Evolutionary conservation across 441 rosid genomes (phyloP).

Genomic region (Kokia cookei): DNA sequence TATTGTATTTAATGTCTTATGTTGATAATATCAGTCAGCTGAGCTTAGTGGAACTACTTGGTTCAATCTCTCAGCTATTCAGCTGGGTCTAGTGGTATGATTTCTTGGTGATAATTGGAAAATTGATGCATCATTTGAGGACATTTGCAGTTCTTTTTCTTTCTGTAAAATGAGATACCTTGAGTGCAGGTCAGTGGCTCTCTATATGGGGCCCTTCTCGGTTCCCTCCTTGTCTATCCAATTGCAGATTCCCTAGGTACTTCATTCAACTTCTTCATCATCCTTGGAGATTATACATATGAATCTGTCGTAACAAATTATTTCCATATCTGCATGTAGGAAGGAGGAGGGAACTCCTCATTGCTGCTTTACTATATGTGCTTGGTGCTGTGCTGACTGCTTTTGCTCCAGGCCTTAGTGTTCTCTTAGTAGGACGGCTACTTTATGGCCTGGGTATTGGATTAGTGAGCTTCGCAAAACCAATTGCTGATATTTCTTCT

Average conservation of each 20-base stretch:
- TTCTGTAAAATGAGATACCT: background rate
- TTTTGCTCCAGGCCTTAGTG: constrained; percentile 60
- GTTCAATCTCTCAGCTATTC: constrained; percentile 82
- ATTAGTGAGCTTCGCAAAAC: constrained; percentile 49
- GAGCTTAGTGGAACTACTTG: constrained; percentile 88
- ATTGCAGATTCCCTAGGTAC: constrained; percentile 88
- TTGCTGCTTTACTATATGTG: constrained; percentile 55
- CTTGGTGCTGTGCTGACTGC: constrained; percentile 59
- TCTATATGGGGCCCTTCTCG: constrained; percentile 92
- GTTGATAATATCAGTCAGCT: constrained; percentile 47
- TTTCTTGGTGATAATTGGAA: constrained; percentile 3
- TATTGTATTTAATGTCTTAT: constrained; percentile 11
- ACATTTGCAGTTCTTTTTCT: constrained; percentile 8
- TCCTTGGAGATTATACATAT: background rate
- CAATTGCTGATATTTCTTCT: constrained; percentile 2
- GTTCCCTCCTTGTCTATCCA: constrained; percentile 82
- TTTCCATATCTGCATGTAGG: constrained; percentile 38
- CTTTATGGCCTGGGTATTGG: constrained; percentile 92
- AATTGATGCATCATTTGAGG: background rate
- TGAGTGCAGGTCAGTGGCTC: constrained; percentile 87
- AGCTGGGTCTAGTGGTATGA: constrained; percentile 92
- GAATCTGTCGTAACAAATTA: constrained; percentile 11
- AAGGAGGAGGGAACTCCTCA: constrained; percentile 80
- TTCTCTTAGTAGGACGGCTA: constrained; percentile 79
- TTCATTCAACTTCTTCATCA: constrained; percentile 4